A percentile compares a stretch with the other conserved stretches of the same genome.
phyloP scores from a whole-genome alignment of 1,139 yeast genomes.

The Protomyces lactucae-debilis region DNA sequence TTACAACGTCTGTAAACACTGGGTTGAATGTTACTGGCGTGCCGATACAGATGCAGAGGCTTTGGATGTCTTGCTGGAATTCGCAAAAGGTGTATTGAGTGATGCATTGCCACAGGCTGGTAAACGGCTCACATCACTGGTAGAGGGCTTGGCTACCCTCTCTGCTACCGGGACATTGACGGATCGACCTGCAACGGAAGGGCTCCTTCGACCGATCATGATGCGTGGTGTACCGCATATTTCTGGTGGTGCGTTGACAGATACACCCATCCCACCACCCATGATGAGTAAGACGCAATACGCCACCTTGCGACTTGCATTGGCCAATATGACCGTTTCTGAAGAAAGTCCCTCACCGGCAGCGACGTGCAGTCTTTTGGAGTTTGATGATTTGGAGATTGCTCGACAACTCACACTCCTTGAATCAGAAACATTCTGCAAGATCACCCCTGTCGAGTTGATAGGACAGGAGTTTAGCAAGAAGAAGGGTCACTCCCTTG shows the following conservation, averaged over 20 bases:
- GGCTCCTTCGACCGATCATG: not conserved
- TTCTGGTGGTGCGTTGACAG: conserved; percentile 24
- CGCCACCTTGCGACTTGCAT: conserved; percentile 26
- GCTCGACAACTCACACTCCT: conserved; percentile 82
- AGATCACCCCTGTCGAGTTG: conserved; percentile 69
- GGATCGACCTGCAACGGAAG: not conserved
- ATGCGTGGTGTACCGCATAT: not conserved
- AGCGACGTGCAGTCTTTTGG: conserved; percentile 44
- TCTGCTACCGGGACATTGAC: not conserved
- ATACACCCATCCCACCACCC: conserved; percentile 32
- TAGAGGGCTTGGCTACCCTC: not conserved
- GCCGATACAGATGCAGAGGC: conserved; percentile 49
- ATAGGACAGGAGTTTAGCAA: conserved; percentile 54
- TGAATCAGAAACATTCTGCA: conserved; percentile 64
- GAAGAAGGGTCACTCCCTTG: conserved; percentile 50
- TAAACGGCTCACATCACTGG: conserved; percentile 37
- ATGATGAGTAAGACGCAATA: conserved; percentile 31
- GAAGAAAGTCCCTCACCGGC: not conserved
- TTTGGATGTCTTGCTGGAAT: conserved; percentile 29
- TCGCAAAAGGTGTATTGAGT: conserved; percentile 43
- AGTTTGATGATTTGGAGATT: conserved; percentile 68
- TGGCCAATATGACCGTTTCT: not conserved
- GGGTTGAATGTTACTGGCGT: conserved; percentile 78
- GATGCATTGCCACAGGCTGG: conserved; percentile 58
- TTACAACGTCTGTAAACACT: conserved; percentile 61